Conservation (phyloP, 2,329 filamentous ascomycete species). For the Ramichloridium luteum region DNA sequence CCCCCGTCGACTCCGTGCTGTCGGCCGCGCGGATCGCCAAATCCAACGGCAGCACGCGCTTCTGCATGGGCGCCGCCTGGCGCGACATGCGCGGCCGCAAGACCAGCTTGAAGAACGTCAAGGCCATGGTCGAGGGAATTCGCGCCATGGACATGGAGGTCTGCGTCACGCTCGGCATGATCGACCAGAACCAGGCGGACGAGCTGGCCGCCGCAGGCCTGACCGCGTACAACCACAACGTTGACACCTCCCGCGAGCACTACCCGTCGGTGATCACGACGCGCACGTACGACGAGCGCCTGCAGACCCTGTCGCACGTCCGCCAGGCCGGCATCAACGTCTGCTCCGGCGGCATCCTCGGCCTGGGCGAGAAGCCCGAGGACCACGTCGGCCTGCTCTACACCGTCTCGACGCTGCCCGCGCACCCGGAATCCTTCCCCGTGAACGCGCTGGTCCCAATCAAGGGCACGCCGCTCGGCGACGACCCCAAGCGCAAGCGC, state of each 20-base stretch:
- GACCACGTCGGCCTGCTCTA: slow-evolving; percentile 76
- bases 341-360: slow-evolving; percentile 80
- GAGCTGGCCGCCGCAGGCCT: slow-evolving; percentile 74
- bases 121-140: slow-evolving; percentile 74
- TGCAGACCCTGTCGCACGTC: slow-evolving; percentile 67
- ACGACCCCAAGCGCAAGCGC: slow-evolving; percentile 41
- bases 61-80: slow-evolving; percentile 95
- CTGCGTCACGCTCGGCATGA: slow-evolving; percentile 91
- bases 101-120: slow-evolving; percentile 70
- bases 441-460: slow-evolving; percentile 87
- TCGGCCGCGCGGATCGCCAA: slow-evolving; percentile 65
- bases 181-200: slow-evolving; percentile 61
- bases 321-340: slow-evolving; percentile 80
- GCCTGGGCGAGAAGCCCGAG: slow-evolving; percentile 63
- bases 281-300: slow-evolving; percentile 72
- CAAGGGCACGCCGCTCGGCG: slow-evolving; percentile 74
- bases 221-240: slow-evolving; percentile 89
- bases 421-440: slow-evolving; percentile 80
- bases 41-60: slow-evolving; percentile 74
- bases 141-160: slow-evolving; percentile 74
- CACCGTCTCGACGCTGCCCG: slow-evolving; percentile 67
- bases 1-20: slow-evolving; percentile 68
- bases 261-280: slow-evolving; percentile 81
- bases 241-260: slow-evolving; percentile 81
- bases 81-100: slow-evolving; percentile 86